These are phyloP conservation scores for Clarireedia homoeocarpa DNA, from an alignment of 2,329 filamentous ascomycete genomes.

Conservation along the genomic window DNA sequence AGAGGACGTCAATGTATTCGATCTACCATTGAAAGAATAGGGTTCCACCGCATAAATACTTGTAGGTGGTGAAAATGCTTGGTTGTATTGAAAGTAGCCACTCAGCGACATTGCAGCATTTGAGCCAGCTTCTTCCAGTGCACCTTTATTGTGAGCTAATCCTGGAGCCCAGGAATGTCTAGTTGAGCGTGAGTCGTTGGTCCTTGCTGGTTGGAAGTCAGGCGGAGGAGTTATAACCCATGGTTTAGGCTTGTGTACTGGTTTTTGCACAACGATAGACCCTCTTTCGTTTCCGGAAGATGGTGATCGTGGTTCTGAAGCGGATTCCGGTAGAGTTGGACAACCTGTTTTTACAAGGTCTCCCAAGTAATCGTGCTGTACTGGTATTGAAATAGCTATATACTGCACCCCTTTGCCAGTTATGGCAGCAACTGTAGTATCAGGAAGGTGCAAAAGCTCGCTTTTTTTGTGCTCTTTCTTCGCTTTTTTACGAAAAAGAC, in stretches of 20 bases:
- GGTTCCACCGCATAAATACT: background rate
- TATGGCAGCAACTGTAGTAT: constrained; percentile 46
- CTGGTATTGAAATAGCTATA: constrained; percentile 53
- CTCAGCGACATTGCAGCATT: constrained; percentile 9
- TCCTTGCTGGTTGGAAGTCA: background rate
- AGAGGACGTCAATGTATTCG: background rate
- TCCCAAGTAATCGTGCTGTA: constrained; percentile 40
- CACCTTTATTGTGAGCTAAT: background rate
- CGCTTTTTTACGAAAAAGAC: constrained; percentile 30
- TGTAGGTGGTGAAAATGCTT: background rate
- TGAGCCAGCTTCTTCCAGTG: constrained; percentile 6
- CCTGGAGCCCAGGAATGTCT: background rate
- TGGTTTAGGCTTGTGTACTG: too few relatives aligned
- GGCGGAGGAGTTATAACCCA: background rate
- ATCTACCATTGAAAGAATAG: background rate
- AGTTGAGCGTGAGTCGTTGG: background rate
- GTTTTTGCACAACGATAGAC: background rate
- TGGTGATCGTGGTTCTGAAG: constrained; percentile 20
- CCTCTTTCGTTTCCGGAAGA: constrained; percentile 15
- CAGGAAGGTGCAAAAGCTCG: constrained; percentile 38
- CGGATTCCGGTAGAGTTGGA: background rate
- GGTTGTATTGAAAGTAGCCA: constrained; percentile 8
- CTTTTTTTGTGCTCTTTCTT: constrained; percentile 28
- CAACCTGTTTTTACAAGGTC: background rate
- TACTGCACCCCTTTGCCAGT: constrained; percentile 47